Base-by-base conservation (phyloP, 2,329 filamentous ascomycete genomes). In the Trichoderma gracile region DNA sequence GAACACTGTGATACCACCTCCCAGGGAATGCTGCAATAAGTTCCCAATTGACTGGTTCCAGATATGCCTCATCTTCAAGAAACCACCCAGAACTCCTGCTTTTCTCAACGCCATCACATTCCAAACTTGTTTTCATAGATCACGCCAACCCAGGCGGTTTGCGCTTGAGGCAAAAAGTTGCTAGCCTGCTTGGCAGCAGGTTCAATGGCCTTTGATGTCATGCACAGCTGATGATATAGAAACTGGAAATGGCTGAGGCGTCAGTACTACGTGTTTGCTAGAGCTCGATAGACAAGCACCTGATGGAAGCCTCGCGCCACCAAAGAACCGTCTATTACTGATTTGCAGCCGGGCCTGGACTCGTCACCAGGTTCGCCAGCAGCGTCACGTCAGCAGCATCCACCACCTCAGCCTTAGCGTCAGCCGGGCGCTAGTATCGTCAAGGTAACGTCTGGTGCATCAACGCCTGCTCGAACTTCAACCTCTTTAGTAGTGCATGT, bases 201-300 rank as follows among this genome's bases (percentile, higher is more conserved):
- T 59, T 33, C 27, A 25, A n/a, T 2, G 47, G 40, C 12, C 53
- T 53, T 55, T 66, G 59, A 66, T 66, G 65, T 66, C 65, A 66
- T 66, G 45, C 27, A 46, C 12, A n/a, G 27, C 56, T 21, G 45
- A 49, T 49, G 19, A n/a, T 19, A 19, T 15, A 19, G 17, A 45
- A 50, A 33, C 23, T n/a, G 30, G 56, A 19, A 7, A 33, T 38
- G 43, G 30, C 38, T 15, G 43, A 59, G 56, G 56, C 56, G 56
- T 40, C 30, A 8, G 43, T 30, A 21, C 27, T 38, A 27, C 38
- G 53, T 56, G 38, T 12, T 40, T 40, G 52, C 19, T 40, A 58
- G 30, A 58, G 27, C 15, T 45, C 43, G 43, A 47, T 49, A 7
- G 25, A 15, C 10, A 58, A 38, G 40, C 43, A 49, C 42, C 42